Percentiles rank a stretch among this genome's conserved stretches.
Evolutionary conservation across 495 filamentous ascomycete genomes (phyloP).

Genomic region (Rhizodiscina lignyota): DNA sequence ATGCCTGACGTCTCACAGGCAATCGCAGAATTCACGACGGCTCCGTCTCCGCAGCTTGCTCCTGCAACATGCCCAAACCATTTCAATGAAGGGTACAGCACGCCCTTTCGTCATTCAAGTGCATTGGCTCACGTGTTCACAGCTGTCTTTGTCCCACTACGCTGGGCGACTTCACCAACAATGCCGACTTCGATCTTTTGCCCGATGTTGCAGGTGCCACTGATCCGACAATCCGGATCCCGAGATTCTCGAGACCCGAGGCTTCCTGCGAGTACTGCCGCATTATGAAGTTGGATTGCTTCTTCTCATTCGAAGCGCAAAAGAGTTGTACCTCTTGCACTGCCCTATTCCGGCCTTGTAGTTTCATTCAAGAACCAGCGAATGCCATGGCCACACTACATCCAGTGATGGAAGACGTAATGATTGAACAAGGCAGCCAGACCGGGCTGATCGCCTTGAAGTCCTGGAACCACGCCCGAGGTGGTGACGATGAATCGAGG

Average conservation of each 20-base stretch:
- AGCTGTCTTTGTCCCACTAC: neutral
- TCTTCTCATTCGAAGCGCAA: slow-evolving; percentile 50
- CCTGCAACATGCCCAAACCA: too few species aligned
- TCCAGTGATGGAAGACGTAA: slow-evolving; percentile 31
- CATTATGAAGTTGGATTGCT: slow-evolving; percentile 54
- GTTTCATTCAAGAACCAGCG: slow-evolving; percentile 31
- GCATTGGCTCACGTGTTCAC: neutral
- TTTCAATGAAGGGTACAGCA: too few species aligned
- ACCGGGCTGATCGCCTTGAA: slow-evolving; percentile 17
- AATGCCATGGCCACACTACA: slow-evolving; percentile 32
- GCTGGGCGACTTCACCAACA: neutral
- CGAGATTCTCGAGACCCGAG: slow-evolving; percentile 25
- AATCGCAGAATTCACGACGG: too few species aligned
- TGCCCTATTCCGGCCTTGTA: slow-evolving; percentile 57
- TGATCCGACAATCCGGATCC: too few species aligned
- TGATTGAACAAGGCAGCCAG: slow-evolving; percentile 23
- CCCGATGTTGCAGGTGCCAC: neutral
- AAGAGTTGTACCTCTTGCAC: slow-evolving; percentile 64
- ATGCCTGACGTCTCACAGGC: slow-evolving; percentile 10
- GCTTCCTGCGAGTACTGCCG: slow-evolving; percentile 58
- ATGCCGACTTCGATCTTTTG: neutral
- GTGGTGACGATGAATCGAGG: neutral
- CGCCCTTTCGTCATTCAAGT: neutral
- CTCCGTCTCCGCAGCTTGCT: too few species aligned
- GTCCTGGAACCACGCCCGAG: slow-evolving; percentile 1